Evolutionary conservation across 1,284 basidiomycete species (phyloP).

Genomic region (Somion occarium): DNA sequence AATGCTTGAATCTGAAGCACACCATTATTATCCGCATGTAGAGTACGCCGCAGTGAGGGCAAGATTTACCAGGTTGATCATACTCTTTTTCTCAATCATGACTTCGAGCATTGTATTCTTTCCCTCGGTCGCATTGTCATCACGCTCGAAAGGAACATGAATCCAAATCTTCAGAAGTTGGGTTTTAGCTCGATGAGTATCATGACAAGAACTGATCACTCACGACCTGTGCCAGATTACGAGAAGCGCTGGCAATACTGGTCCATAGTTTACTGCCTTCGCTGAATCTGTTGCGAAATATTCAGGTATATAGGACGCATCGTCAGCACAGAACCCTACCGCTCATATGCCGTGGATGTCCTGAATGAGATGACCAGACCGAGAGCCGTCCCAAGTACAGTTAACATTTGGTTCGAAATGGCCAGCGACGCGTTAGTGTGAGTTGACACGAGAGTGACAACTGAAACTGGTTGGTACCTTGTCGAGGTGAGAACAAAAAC

Average conservation of each 20-base stretch:
- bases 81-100: conserved; percentile 68
- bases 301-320: too few relatives aligned
- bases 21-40: neutral
- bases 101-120: conserved; percentile 40
- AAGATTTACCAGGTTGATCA: conserved; percentile 55
- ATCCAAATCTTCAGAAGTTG: conserved; percentile 49
- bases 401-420: conserved; percentile 38
- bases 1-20: conserved; percentile 55
- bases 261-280: conserved; percentile 64
- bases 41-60: neutral
- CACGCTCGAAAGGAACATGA: conserved; percentile 47
- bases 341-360: conserved; percentile 56
- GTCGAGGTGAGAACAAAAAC: neutral
- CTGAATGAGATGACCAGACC: conserved; percentile 38
- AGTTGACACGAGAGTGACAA: conserved; percentile 48
- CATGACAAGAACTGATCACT: conserved; percentile 12
- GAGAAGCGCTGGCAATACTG: conserved; percentile 44
- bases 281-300: conserved; percentile 38
- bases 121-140: conserved; percentile 29
- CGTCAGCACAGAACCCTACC: conserved; percentile 34
- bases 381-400: conserved; percentile 37
- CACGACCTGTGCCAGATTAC: conserved; percentile 53
- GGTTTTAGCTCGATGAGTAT: conserved; percentile 1
- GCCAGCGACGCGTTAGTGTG: conserved; percentile 37
- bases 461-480: conserved; percentile 24